phyloP scores from a whole-genome alignment of 176 grass and related monocot genomes.

The Aegilops speltoides region DNA sequence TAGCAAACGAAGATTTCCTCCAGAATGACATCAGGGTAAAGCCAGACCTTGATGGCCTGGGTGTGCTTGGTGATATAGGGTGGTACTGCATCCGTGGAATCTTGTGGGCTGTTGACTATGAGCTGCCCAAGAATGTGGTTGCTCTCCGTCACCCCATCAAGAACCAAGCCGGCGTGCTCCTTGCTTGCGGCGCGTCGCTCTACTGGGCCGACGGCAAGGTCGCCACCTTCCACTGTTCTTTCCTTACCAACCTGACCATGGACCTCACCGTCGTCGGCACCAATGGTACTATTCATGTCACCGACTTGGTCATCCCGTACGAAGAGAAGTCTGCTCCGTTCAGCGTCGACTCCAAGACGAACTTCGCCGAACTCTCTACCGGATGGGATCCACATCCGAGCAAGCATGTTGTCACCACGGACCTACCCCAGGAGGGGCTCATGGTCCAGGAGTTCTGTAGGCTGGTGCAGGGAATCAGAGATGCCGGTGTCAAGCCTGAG shows the following conservation, averaged over 20 bases:
- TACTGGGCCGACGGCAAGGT: conserved; percentile 57
- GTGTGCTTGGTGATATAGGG: conserved; percentile 64
- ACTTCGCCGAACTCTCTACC: conserved; percentile 40
- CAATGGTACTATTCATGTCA: conserved; percentile 64
- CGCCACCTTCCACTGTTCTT: conserved; percentile 67
- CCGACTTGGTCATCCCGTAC: conserved; percentile 63
- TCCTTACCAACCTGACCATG: conserved; percentile 63
- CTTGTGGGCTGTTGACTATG: conserved; percentile 74
- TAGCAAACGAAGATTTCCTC: conserved; percentile 57
- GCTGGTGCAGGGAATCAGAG: conserved; percentile 52
- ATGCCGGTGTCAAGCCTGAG: conserved; percentile 57
- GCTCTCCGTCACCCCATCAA: conserved; percentile 39
- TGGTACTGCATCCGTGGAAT: conserved; percentile 82
- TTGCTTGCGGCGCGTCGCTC: conserved; percentile 59
- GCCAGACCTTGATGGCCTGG: conserved; percentile 78
- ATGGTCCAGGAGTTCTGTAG: conserved; percentile 74
- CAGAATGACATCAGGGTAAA: conserved; percentile 83
- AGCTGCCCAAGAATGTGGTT: conserved; percentile 52
- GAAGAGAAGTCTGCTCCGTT: conserved; percentile 51
- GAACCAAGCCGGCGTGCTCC: conserved; percentile 57
- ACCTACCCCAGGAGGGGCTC: conserved; percentile 67
- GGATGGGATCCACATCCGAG: conserved; percentile 64
- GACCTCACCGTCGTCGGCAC: conserved; percentile 61
- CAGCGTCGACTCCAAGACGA: conserved; percentile 36
- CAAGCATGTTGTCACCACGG: conserved; percentile 40